A percentile compares a stretch with the other conserved stretches of the same genome.
phyloP scores from a whole-genome alignment of 139 green algal species.

The Picochlorum sp. region DNA sequence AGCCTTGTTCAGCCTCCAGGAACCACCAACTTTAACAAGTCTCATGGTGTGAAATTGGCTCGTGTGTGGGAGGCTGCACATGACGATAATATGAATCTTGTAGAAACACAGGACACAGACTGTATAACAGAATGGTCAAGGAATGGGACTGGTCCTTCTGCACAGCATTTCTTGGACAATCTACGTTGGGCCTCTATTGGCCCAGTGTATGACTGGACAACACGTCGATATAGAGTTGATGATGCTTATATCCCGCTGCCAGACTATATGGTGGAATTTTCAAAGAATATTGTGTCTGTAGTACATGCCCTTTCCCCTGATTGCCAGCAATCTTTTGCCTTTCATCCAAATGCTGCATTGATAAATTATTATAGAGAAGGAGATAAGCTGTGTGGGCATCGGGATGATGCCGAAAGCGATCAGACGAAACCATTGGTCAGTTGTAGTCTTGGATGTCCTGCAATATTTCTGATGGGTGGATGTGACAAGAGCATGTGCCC shows the following conservation, averaged over 20 bases:
- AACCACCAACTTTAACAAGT: constrained; percentile 43
- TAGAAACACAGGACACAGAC: neutral
- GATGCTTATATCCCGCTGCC: constrained; percentile 28
- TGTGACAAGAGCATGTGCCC: constrained; percentile 43
- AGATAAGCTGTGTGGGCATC: constrained; percentile 75
- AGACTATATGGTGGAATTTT: constrained; percentile 18
- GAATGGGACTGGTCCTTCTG: constrained; percentile 7
- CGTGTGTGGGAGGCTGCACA: constrained; percentile 38
- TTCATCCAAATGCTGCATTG: constrained; percentile 65
- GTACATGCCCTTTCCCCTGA: neutral
- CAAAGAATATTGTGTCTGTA: neutral
- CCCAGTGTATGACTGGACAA: constrained; percentile 70
- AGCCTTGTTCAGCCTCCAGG: constrained; percentile 42
- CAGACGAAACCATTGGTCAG: constrained; percentile 71
- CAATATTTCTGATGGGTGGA: constrained; percentile 80
- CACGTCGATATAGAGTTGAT: constrained; percentile 46
- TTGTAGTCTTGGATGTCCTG: constrained; percentile 70
- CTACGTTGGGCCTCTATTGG: constrained; percentile 77
- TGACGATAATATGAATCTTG: neutral
- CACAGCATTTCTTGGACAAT: constrained; percentile 51
- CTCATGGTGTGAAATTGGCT: constrained; percentile 13
- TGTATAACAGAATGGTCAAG: neutral
- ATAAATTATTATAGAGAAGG: constrained; percentile 80
- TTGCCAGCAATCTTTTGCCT: neutral
- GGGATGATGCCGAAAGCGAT: constrained; percentile 79